phyloP scores from a whole-genome alignment of 257 asterid species.

The Nicotiana obtusifolia region DNA sequence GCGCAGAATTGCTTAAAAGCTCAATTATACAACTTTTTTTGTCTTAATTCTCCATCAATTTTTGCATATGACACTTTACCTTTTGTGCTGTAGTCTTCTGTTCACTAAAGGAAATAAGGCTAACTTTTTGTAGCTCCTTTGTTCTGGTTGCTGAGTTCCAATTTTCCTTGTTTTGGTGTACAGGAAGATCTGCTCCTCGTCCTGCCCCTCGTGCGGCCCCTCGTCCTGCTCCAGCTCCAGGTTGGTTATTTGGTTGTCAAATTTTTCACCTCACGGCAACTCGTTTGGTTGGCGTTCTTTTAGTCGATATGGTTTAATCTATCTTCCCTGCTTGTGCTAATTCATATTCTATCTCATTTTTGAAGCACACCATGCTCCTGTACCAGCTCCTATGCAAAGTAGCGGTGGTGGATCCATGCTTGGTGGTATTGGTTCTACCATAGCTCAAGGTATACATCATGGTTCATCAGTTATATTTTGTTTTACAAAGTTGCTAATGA shows the following conservation, averaged over 20 bases:
- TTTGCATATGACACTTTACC: neutral
- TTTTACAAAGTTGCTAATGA: no score
- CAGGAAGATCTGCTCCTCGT: conserved; percentile 90
- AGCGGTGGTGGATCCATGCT: conserved; percentile 64
- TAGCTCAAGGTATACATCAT: conserved; percentile 25
- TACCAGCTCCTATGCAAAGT: conserved; percentile 65
- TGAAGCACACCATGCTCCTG: conserved; percentile 33
- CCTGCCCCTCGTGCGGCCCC: conserved; percentile 46
- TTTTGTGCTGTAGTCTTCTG: neutral
- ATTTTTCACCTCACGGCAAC: neutral
- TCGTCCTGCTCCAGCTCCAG: conserved; percentile 9
- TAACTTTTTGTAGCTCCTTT: neutral
- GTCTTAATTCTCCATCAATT: neutral
- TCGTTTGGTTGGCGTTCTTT: neutral
- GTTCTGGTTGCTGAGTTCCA: neutral
- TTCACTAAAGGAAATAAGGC: neutral
- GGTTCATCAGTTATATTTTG: neutral
- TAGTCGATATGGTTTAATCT: neutral
- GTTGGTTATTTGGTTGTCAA: neutral
- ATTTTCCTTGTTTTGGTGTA: conserved; percentile 1
- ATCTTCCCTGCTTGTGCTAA: neutral
- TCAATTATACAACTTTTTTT: neutral
- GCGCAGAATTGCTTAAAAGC: neutral
- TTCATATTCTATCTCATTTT: neutral
- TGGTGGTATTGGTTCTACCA: conserved; percentile 41